Percentiles rank a stretch among this genome's conserved stretches.
These are phyloP conservation scores for Actinomortierella wolfii DNA, from an alignment of 371 early-diverging fungal species.

Conservation along the genomic window DNA sequence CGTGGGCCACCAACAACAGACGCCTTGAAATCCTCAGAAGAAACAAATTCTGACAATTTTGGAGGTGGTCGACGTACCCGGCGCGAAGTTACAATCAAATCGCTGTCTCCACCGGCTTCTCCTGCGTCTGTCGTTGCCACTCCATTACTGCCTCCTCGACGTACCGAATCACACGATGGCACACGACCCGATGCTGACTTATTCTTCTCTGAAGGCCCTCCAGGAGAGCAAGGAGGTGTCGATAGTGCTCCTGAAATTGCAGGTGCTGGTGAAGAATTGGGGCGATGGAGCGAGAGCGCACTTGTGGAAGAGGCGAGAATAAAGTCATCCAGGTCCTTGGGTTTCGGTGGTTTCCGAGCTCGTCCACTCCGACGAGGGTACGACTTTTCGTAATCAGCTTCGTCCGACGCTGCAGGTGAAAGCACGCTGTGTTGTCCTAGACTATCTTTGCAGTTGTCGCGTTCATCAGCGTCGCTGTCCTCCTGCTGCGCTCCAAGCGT, in stretches of 20 bases:
- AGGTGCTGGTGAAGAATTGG: no score
- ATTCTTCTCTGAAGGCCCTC: background rate
- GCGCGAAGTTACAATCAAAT: constrained; percentile 5
- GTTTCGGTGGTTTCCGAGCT: constrained; percentile 22
- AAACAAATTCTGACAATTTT: constrained; percentile 41
- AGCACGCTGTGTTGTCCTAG: background rate
- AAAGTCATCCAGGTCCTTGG: constrained; percentile 28
- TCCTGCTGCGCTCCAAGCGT: background rate
- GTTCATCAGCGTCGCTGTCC: no score
- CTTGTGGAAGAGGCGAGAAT: background rate
- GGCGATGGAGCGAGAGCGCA: no score
- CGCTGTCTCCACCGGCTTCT: background rate
- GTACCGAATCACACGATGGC: no score
- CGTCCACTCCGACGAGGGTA: constrained; percentile 3
- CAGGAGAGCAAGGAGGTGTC: constrained; percentile 31
- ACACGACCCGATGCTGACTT: no score
- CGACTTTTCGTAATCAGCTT: constrained; percentile 17
- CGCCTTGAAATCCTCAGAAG: constrained; percentile 41
- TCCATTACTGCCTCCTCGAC: background rate
- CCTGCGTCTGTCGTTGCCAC: constrained; percentile 8
- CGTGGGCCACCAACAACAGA: background rate
- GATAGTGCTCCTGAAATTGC: constrained; percentile 1
- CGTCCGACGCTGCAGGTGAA: constrained; percentile 40
- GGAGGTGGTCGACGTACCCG: constrained; percentile 44
- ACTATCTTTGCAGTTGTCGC: no score